phyloP scores from a whole-genome alignment of 495 filamentous ascomycete genomes.

The Penicillium longicatenatum region DNA sequence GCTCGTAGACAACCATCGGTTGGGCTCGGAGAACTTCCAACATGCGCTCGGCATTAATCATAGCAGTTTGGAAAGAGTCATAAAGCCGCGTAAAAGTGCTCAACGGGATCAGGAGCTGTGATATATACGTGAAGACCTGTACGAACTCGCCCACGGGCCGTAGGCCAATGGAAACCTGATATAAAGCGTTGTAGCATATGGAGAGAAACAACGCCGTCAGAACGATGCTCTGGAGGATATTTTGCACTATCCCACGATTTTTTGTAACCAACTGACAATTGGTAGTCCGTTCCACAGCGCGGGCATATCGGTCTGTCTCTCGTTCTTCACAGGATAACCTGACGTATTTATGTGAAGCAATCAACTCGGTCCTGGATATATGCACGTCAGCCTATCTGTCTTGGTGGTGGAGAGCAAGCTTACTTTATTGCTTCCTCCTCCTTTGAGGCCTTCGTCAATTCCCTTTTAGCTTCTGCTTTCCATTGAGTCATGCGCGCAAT shows the following conservation, averaged over 20 bases:
- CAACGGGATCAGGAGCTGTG: not conserved
- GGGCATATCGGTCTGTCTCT: not conserved
- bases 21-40: constrained; percentile 81
- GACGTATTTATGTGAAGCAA: not conserved
- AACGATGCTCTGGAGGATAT: not conserved
- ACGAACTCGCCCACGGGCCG: not conserved
- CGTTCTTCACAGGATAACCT: not conserved
- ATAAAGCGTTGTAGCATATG: not conserved
- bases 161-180: not conserved
- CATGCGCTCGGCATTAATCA: constrained; percentile 88
- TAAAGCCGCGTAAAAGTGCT: constrained; percentile 86
- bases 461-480: constrained; percentile 70
- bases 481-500: constrained; percentile 82
- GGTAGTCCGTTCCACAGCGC: no score
- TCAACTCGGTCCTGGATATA: not conserved
- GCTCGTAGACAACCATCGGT: constrained; percentile 69
- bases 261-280: no score
- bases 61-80: constrained; percentile 76
- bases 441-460: constrained; percentile 78
- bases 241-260: not conserved
- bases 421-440: constrained; percentile 82
- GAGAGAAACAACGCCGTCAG: not conserved
- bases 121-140: not conserved
- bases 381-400: not conserved
- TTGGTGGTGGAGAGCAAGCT: not conserved